Evolutionary conservation across 805 yeast species (phyloP).

Genomic region (Wickerhamomyces ciferrii): DNA sequence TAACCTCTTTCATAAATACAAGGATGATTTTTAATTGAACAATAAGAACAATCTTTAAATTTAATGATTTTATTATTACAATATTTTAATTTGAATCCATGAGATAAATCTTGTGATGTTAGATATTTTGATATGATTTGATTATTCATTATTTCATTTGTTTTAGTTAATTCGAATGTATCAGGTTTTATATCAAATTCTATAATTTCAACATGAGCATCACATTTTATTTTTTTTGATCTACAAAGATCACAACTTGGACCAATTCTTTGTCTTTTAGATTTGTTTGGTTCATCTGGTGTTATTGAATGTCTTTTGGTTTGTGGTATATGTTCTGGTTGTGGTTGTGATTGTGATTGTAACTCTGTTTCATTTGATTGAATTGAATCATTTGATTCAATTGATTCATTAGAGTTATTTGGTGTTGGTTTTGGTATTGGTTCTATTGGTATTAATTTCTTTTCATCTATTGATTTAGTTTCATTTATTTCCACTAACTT

Average conservation of each 20-base stretch:
- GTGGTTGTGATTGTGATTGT: too few species aligned
- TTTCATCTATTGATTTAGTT: too few species aligned
- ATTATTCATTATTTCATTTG: not conserved
- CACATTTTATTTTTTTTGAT: constrained; percentile 65
- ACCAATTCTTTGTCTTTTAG: constrained; percentile 57
- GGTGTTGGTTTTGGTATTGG: not conserved
- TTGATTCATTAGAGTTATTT: too few species aligned
- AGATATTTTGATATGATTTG: not conserved
- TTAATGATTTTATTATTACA: constrained; percentile 11
- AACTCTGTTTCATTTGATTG: too few species aligned
- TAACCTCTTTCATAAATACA: constrained; percentile 10
- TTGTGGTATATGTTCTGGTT: not conserved
- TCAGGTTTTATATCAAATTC: constrained; percentile 2
- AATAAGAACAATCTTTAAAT: constrained; percentile 14
- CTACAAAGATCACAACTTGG: constrained; percentile 75
- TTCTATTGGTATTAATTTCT: too few species aligned
- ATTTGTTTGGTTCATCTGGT: not conserved
- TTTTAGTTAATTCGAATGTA: not conserved
- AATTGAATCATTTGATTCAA: too few species aligned
- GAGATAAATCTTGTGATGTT: not conserved
- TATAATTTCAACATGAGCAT: constrained; percentile 51
- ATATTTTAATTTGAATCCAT: constrained; percentile 10
- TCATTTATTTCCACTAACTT: too few species aligned
- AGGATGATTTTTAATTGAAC: constrained; percentile 4
- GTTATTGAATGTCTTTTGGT: not conserved